Evolutionary conservation across 768 basidiomycete genomes (phyloP), one percentile per base, ranked within the genome.

Genomic region (Kwoniella sp.): DNA sequence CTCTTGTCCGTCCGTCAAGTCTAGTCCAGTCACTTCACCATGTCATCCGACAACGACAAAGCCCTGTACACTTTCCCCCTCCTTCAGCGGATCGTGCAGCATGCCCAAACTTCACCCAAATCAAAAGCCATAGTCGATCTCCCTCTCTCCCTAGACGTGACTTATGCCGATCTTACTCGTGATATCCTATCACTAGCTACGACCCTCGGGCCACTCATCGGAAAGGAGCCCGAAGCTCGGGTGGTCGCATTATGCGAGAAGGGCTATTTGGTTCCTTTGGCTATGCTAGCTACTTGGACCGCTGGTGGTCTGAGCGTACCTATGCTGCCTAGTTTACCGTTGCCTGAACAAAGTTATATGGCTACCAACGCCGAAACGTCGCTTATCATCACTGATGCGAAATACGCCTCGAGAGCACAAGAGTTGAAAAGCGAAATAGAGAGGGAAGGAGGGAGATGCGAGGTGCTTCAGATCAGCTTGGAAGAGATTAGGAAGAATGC

Each of bases 341-440:
- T 74, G 15, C 65, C 73, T 15, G 77, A 78, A 58, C 73, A 74
- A 55, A 47, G 47, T 19, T 76, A 78, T 57, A 72, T 74, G 57
- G 65, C 73, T 40, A 44, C 37, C 19, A 76, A 78, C 54, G 60
- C 66, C 4, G 68, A 63, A 15, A 63, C 73, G 9, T 29, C 48
- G n/a, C 37, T 67, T 1, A 59, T 78, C 8, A 60, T 78, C 22
- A 58, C 60, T n/a, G 72, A 74, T 63, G 56, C 62, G 46, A 59
- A 58, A 24, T 66, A 74, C 24, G 48, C 36, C 46, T 48, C 25
- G 2, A 63, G 69, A 47, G 74, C 68, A 7, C 55, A 64, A 15
- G 67, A 68, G 9, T 49, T 69, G 13, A 30, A 54, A n/a, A 30
- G 57, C 29, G 33, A 60, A 24, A 48, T 60, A 22, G 22, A 51